Base-by-base conservation (phyloP, 2,329 filamentous ascomycete genomes). In the Fusarium palustre region DNA sequence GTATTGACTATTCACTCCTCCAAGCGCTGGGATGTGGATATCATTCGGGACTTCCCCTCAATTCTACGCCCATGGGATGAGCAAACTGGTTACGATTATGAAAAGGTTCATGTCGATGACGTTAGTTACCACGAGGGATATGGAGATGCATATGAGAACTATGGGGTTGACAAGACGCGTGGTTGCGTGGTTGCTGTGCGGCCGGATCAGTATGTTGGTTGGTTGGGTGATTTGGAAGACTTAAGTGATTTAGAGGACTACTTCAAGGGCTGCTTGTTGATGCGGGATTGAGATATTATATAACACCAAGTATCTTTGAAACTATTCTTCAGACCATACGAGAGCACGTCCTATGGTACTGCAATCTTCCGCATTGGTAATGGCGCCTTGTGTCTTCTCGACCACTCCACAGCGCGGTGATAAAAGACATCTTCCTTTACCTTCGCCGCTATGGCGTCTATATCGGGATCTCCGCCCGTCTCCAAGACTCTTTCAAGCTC, bases 201-300 rank as follows among this genome's bases (percentile, higher is more conserved):
- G 49, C 91, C 91, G 3, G 91, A 93, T 80, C 88, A 91, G 74
- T 89, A 92, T 77, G 85, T 92, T 38, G 65, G 67, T 7, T 70
- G 64, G 24, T 28, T 70, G 8, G 68, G 68, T 0, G 66, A 66
- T 6, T 15, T 70, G 15, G 64, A 71, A 6, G 57, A 70, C 8
- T 45, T 45, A 20, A 39, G 20, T 4, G 50, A 54, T 15, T 2
- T 54, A 8, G 4, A 13, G 4, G 3, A 18, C 11, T 52, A 52
- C 34, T 52, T 52, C 3, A 2, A 30, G 12, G 48, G 48, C 2
- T 52, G 48, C 13, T 22, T 52, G 3, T n/a, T 52, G 18, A 22
- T 41, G 34, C 22, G 1, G 10, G 13, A 39, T 0, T n/a, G 28
- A 6, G 5, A 1, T 31, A 2, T 16, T 31, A 7, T 7, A 4